Evolutionary conservation across 768 basidiomycete species (phyloP).

Genomic region (Calocybe cyanea): DNA sequence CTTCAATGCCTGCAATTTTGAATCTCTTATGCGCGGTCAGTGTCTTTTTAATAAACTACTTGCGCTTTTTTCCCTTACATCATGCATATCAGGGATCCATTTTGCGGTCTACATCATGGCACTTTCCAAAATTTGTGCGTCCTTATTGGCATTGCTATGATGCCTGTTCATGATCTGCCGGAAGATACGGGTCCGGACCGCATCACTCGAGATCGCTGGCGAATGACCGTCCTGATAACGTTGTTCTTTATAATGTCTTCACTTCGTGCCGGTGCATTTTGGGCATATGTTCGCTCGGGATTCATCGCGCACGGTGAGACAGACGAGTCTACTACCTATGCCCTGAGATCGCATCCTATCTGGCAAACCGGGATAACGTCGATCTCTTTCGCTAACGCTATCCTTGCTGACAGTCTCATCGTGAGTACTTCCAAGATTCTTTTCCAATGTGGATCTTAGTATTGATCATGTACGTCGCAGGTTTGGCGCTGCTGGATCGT

Average conservation of each 20-base stretch:
- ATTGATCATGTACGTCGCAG: slow-evolving; percentile 1
- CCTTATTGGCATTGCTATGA: neutral
- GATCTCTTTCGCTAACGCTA: slow-evolving; percentile 13
- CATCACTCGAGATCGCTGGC: slow-evolving; percentile 5
- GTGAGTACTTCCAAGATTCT: neutral
- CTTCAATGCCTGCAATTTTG: slow-evolving; percentile 17
- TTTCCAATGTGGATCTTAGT: neutral
- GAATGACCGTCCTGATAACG: slow-evolving; percentile 15
- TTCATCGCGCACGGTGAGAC: slow-evolving; percentile 15
- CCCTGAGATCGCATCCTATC: slow-evolving; percentile 12
- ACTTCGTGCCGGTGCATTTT: slow-evolving; percentile 13
- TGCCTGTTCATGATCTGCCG: neutral
- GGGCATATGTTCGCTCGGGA: slow-evolving; percentile 15
- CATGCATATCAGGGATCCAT: slow-evolving; percentile 11
- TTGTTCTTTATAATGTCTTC: slow-evolving; percentile 17
- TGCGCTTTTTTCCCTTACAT: neutral
- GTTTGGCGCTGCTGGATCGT: slow-evolving; percentile 16
- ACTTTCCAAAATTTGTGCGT: slow-evolving; percentile 14
- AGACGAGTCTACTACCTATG: slow-evolving; percentile 8
- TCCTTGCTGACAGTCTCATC: slow-evolving; percentile 15
- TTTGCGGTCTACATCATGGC: slow-evolving; percentile 13
- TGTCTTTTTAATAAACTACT: no score
- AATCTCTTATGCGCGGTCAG: slow-evolving; percentile 16
- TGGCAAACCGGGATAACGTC: slow-evolving; percentile 13
- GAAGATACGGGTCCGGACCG: slow-evolving; percentile 14